A percentile compares a stretch with the other conserved stretches of the same genome.
Conservation (phyloP, 805 yeast genomes). For the Cephaloascus albidus region DNA sequence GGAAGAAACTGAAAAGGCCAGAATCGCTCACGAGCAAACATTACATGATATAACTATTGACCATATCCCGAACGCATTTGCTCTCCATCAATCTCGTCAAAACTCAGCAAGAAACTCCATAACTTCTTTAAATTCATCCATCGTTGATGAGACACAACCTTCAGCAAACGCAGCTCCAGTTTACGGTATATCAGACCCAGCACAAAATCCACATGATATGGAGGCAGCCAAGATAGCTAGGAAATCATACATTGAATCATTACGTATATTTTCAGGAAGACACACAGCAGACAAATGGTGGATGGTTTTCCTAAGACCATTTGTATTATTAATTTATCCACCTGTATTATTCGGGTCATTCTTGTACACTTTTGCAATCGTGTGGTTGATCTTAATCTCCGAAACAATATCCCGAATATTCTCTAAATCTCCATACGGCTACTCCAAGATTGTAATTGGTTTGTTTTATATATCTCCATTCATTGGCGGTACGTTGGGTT, state of each 20-base stretch:
- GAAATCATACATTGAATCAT: conserved; percentile 16
- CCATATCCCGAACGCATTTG: neutral
- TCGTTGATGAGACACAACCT: neutral
- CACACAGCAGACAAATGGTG: conserved; percentile 41
- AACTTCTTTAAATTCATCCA: neutral
- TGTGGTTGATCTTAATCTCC: conserved; percentile 55
- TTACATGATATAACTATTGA: conserved; percentile 1
- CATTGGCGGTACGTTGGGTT: conserved; percentile 48
- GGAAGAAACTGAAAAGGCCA: conserved; percentile 38
- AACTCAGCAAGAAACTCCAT: neutral
- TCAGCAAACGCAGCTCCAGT: neutral
- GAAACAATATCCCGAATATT: conserved; percentile 47
- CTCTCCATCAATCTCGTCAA: neutral
- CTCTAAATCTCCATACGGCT: conserved; percentile 32
- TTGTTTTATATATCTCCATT: conserved; percentile 47
- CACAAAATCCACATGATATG: neutral
- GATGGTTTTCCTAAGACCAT: conserved; percentile 47
- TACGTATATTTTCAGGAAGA: conserved; percentile 38
- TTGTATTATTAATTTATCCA: conserved; percentile 39
- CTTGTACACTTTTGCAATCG: conserved; percentile 47
- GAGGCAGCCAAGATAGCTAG: conserved; percentile 2
- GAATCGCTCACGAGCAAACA: conserved; percentile 19
- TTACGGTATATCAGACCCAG: neutral
- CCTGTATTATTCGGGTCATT: conserved; percentile 41
- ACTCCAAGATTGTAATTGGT: conserved; percentile 37